Conservation (phyloP, 306 rosid genomes). For the Herpetospermum pedunculosum region DNA sequence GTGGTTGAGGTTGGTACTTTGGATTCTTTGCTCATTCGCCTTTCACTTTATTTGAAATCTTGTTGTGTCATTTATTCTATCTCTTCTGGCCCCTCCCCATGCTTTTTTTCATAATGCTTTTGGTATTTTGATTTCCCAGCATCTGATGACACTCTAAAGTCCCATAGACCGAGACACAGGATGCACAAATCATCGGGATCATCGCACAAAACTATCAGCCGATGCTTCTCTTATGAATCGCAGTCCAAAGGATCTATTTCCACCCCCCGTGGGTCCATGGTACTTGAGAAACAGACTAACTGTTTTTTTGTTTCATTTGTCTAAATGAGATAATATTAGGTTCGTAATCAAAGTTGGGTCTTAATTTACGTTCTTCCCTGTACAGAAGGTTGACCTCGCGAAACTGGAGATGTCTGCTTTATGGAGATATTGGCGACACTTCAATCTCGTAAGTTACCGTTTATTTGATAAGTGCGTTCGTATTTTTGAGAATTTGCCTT, state of each 20-base stretch:
- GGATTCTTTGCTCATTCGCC: slow-evolving; percentile 61
- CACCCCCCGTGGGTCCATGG: slow-evolving; percentile 79
- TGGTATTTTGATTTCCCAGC: slow-evolving; percentile 43
- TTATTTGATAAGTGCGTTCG: not conserved
- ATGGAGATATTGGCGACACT: slow-evolving; percentile 98
- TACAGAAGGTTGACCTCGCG: slow-evolving; percentile 76
- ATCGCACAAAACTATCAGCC: slow-evolving; percentile 71
- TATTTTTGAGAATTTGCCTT: not conserved
- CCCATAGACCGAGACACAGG: slow-evolving; percentile 85
- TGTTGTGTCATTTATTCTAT: slow-evolving; percentile 30
- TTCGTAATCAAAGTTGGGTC: not conserved
- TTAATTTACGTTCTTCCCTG: not conserved
- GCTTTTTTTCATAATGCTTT: slow-evolving; percentile 27
- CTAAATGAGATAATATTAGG: not conserved
- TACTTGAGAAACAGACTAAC: slow-evolving; percentile 12
- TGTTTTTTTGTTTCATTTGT: not conserved
- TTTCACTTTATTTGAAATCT: slow-evolving; percentile 39
- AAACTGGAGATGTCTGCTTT: slow-evolving; percentile 95
- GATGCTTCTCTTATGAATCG: slow-evolving; percentile 87
- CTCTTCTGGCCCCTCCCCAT: slow-evolving; percentile 9
- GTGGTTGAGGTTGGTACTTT: slow-evolving; percentile 46
- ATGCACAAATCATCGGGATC: slow-evolving; percentile 85
- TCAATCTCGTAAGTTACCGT: slow-evolving; percentile 58
- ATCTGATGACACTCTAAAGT: slow-evolving; percentile 93
- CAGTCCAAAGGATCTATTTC: slow-evolving; percentile 89